Percentiles rank a stretch among this genome's conserved stretches.
Conservation (phyloP, 306 rosid species). For the Astragalus membranaceus region DNA sequence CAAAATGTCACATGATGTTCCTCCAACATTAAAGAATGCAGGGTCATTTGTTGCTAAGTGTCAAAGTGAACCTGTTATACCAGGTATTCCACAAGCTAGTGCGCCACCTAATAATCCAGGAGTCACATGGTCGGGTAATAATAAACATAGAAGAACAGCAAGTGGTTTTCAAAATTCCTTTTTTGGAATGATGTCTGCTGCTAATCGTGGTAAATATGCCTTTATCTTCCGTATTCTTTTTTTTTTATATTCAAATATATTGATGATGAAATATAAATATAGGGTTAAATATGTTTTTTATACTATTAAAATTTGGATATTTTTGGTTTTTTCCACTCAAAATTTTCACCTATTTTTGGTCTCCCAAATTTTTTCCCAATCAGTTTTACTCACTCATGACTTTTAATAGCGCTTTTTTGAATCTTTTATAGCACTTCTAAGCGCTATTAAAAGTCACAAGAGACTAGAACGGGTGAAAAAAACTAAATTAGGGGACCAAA, state of each 20-base stretch:
- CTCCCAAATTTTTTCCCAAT: too few relatives aligned
- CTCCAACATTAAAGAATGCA: neutral
- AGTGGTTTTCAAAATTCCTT: constrained; percentile 43
- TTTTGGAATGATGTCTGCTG: constrained; percentile 46
- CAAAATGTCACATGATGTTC: neutral
- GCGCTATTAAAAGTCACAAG: too few relatives aligned
- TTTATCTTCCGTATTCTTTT: neutral
- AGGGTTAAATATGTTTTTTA: too few relatives aligned
- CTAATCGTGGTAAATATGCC: constrained; percentile 32
- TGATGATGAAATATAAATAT: neutral
- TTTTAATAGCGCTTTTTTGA: too few relatives aligned
- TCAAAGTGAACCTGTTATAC: constrained; percentile 27
- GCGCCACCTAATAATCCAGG: constrained; percentile 1
- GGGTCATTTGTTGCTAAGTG: neutral
- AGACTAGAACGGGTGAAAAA: too few relatives aligned
- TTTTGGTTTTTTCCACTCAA: too few relatives aligned
- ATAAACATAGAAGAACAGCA: constrained; percentile 24
- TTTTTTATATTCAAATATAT: neutral
- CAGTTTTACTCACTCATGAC: too few relatives aligned
- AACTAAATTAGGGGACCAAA: too few relatives aligned
- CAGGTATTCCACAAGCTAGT: constrained; percentile 9
- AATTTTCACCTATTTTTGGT: too few relatives aligned
- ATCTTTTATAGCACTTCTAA: too few relatives aligned
- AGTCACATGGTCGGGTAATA: neutral
- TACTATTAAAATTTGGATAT: too few relatives aligned